Conservation (phyloP, 805 yeast species). For the Wickerhamiella hasegawae region DNA sequence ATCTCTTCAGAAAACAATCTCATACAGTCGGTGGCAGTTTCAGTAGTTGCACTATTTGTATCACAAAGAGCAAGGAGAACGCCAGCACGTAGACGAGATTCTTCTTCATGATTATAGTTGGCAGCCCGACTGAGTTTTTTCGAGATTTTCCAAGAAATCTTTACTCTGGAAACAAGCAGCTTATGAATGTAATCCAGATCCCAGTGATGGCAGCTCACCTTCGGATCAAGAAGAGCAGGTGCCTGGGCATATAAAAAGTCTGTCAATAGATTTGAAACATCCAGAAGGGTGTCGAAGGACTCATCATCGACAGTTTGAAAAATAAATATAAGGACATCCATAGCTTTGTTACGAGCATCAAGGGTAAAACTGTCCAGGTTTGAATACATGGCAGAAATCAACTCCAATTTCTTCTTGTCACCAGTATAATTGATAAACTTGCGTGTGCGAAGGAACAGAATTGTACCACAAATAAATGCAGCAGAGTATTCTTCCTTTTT, state of each 20-base stretch:
- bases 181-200: background rate
- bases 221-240: background rate
- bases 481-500: background rate
- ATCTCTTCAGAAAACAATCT: background rate
- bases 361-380: background rate
- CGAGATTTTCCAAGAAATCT: background rate
- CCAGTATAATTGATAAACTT: background rate
- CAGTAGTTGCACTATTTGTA: background rate
- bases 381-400: background rate
- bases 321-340: background rate
- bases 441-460: background rate
- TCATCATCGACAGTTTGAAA: background rate
- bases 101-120: background rate
- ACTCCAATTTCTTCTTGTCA: background rate
- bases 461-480: background rate
- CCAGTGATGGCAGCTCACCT: background rate
- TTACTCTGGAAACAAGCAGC: background rate
- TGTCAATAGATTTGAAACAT: background rate
- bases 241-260: background rate
- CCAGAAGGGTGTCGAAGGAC: background rate
- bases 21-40: background rate
- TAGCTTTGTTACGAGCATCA: background rate
- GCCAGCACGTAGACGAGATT: background rate
- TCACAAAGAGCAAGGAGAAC: background rate
- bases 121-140: background rate